Base-by-base conservation (phyloP, 345 rosid genomes). In the Noccaea caerulescens region DNA sequence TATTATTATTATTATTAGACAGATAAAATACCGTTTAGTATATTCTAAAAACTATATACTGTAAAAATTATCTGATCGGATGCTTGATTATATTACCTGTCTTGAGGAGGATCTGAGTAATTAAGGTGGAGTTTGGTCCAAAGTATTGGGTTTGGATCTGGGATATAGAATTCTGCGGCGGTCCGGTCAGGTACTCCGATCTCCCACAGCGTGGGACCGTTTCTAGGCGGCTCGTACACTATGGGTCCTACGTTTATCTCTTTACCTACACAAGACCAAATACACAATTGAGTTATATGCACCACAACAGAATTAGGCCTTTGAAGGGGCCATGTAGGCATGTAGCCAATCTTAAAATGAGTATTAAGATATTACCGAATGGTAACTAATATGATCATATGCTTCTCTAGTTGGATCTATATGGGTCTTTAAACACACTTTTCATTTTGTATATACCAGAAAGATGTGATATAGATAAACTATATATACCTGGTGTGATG, bases 121-220 rank as follows among this genome's bases (percentile, higher is more conserved):
- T 69, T 41, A 18, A 27, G 45, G 80, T 64, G 71, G n/a, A 91
- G 54, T 12, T 60, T 66, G 69, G 89, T 94, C 16, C 42, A 16
- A 47, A 86, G 83, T 4, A 71, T 68, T 3, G 92, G 95, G 32
- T 83, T 63, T 4, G 96, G 79, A 25, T 84, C 80, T 1, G 98
- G 96, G 52, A 91, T 78, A 42, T 57, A 83, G 72, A 86, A 93
- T 53, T 91, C 97, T 5, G 82, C 82, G 3, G 97, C 97, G 1
- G 77, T 80, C 12, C 97, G 87, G 44, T 91, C 90, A 1, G 97
- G 90, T 65, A 73, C 16, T n/a, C 95, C 96, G 2, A 94, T 94
- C 83, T 91, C 95, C 96, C 96, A 91, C 8, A 89, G 20, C 2
- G 99, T 94, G 0, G 84, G 85, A 23, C 99, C 97, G 3, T 65